Base-by-base conservation (phyloP, 345 rosid species). In the Aurinia saxatilis region DNA sequence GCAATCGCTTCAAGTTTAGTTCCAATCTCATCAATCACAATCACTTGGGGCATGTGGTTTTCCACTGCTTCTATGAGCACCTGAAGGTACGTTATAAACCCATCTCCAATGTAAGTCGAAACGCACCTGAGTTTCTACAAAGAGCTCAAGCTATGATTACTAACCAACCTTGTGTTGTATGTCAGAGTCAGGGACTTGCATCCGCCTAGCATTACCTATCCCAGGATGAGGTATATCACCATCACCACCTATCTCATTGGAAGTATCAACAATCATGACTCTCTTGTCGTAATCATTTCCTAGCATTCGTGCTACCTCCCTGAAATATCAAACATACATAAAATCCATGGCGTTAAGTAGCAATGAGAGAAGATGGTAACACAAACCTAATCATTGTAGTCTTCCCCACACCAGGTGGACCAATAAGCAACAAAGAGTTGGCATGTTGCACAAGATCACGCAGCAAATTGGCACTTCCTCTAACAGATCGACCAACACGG, bases 231-330 rank as follows among this genome's bases (percentile, higher is more conserved):
- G 96, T 67, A 91, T 88, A 81, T 91, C 96, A 49, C 96, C 96
- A 83, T 91, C 95, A 37, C 98, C 98, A 69, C 98, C 96, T 17
- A 91, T 91, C 87, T 91, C 98, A 73, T 83, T 91, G 21, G 95
- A 88, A 49, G 96, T 88, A 49, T 91, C 96, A 75, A 91, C 96
- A 66, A 91, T 88, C 95, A 88, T 86, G 16, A 91, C 96, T 53
- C 96, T 81, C 72, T 91, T 86, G 63, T 75, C 79, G 74, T 73
- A 81, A 58, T 91, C 98, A 83, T 82, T 80, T 49, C 96, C 98
- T 50, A 91, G 90, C 90, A 91, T 86, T 62, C 90, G 56, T 62
- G 95, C 96, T 62, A 88, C 80, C 57, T 91, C 98, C 83, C 98
- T 91, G 74, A 36, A 72, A n/a, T 12, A 50, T 1, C 60, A 35